Conservation (phyloP, 768 basidiomycete species). For the Psilocybe cubensis region DNA sequence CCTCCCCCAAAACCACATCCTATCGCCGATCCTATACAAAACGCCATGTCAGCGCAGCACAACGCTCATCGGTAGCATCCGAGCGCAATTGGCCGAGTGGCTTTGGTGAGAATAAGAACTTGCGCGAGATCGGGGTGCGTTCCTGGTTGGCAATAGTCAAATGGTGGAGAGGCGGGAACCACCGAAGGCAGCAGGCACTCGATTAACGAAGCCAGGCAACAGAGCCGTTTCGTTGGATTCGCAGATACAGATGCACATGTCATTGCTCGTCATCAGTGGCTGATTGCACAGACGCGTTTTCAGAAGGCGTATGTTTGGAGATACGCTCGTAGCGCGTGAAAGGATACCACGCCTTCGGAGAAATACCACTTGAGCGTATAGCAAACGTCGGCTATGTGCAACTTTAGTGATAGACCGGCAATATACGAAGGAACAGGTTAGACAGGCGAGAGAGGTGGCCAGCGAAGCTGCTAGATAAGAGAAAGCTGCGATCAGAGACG, state of each 20-base stretch:
- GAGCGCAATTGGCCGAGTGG: conserved; percentile 5
- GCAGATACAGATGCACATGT: background rate
- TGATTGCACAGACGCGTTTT: background rate
- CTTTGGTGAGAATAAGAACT: too few species aligned
- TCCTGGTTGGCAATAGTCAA: background rate
- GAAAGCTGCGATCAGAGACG: background rate
- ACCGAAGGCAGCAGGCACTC: background rate
- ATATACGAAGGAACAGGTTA: background rate
- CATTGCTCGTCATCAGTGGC: background rate
- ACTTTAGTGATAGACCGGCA: background rate
- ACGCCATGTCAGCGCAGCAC: background rate
- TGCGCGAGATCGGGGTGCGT: conserved; percentile 2
- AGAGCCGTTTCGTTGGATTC: background rate
- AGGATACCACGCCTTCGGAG: conserved; percentile 12
- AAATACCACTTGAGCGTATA: background rate
- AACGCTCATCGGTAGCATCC: conserved; percentile 6
- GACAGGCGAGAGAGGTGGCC: background rate
- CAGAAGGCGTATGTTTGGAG: background rate
- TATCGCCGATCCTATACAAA: background rate
- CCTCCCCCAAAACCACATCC: background rate
- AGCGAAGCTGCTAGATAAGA: background rate
- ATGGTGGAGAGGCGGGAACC: background rate
- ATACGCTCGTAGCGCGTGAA: conserved; percentile 1
- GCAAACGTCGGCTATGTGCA: background rate
- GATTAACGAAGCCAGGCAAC: background rate